These are phyloP conservation scores for Senna siamea DNA, from an alignment of 306 rosid species.

Conservation along the genomic window DNA sequence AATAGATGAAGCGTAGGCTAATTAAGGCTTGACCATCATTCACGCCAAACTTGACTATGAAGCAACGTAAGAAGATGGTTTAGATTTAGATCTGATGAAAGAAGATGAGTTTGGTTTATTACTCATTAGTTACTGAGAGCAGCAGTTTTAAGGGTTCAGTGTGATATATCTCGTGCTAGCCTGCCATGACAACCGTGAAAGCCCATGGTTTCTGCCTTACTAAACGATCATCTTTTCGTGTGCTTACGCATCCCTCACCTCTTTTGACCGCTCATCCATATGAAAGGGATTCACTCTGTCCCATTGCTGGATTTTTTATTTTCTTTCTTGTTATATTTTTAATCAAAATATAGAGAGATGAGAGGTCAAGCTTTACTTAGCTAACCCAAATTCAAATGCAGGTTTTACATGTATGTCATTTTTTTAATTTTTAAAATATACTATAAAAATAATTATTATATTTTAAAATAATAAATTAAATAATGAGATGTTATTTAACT, in stretches of 20 bases:
- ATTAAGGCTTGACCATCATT: constrained; percentile 19
- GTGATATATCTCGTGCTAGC: constrained; percentile 19
- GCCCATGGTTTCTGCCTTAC: constrained; percentile 32
- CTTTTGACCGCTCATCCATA: no score
- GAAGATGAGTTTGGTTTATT: neutral
- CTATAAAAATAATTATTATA: no score
- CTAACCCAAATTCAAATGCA: no score
- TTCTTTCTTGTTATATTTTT: no score
- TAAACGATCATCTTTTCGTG: neutral
- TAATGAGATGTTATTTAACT: no score
- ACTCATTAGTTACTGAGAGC: neutral
- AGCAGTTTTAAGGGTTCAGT: neutral
- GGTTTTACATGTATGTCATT: no score
- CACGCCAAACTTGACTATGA: constrained; percentile 60
- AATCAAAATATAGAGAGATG: no score
- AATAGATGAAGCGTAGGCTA: constrained; percentile 19
- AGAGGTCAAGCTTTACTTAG: no score
- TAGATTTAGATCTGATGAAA: neutral
- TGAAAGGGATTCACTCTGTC: no score
- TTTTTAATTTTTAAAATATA: no score
- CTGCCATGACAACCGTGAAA: constrained; percentile 27
- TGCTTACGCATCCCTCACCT: neutral
- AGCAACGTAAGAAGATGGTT: constrained; percentile 39
- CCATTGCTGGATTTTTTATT: no score
- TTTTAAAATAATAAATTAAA: no score